Evolutionary conservation across 176 grass and related monocot genomes (phyloP).

Genomic region (Raddia guianensis): DNA sequence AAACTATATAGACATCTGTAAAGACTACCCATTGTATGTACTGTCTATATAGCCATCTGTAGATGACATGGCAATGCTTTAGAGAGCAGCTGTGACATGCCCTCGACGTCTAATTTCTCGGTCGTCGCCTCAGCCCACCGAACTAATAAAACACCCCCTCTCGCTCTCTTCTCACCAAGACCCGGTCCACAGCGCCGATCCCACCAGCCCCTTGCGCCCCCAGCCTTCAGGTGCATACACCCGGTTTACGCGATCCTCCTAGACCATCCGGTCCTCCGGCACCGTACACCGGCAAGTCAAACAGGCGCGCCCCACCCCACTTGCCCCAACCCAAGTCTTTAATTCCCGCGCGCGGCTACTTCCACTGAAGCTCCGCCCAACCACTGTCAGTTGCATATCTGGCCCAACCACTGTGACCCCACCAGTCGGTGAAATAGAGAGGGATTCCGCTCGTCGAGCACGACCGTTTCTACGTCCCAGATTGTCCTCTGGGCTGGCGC

Average conservation of each 20-base stretch:
- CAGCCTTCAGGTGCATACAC: background rate
- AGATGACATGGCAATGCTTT: no score
- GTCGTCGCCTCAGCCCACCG: slow-evolving; percentile 20
- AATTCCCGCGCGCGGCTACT: background rate
- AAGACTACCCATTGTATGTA: no score
- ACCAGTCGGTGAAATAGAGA: background rate
- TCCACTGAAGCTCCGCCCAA: background rate
- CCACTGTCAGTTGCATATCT: background rate
- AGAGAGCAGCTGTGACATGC: no score
- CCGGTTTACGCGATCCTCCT: background rate
- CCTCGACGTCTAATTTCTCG: background rate
- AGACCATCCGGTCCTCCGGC: background rate
- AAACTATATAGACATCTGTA: no score
- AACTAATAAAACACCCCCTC: background rate
- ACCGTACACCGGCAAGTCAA: slow-evolving; percentile 36
- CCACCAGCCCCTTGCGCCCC: no score
- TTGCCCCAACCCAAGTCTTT: slow-evolving; percentile 23
- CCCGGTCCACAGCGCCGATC: background rate
- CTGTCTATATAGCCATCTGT: no score
- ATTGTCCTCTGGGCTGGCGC: background rate
- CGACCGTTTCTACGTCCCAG: slow-evolving; percentile 5
- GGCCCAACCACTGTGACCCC: accelerated
- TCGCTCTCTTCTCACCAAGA: background rate
- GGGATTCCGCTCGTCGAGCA: background rate
- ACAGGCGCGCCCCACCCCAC: slow-evolving; percentile 34